Evolutionary conservation across 2,329 filamentous ascomycete genomes (phyloP).

Genomic region (Teratosphaeria nubilosa): DNA sequence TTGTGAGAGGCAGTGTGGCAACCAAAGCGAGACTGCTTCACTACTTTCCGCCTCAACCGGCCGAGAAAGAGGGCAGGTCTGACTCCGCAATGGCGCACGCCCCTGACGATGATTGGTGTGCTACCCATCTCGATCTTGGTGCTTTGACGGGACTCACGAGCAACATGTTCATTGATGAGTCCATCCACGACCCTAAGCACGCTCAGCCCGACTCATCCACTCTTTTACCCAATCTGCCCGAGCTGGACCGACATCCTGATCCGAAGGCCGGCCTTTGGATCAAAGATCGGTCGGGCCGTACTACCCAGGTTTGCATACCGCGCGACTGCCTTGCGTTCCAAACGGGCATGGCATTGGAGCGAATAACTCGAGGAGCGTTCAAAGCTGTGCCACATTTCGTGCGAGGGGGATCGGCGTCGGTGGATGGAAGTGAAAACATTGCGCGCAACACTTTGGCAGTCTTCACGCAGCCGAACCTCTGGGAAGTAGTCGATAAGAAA

Average conservation of each 20-base stretch:
- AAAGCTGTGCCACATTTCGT: conserved; percentile 96
- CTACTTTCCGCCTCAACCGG: conserved; percentile 59
- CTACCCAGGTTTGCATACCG: conserved; percentile 87
- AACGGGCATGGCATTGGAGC: conserved; percentile 82
- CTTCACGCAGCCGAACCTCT: conserved; percentile 92
- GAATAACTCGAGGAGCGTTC: conserved; percentile 85
- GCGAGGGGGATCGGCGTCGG: conserved; percentile 55
- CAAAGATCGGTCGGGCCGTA: conserved; percentile 67
- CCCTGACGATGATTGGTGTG: conserved; percentile 85
- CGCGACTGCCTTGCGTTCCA: conserved; percentile 90
- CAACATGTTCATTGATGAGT: conserved; percentile 91
- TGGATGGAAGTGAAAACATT: conserved; percentile 26
- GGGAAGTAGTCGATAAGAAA: conserved; percentile 62
- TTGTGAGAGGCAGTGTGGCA: conserved; percentile 74
- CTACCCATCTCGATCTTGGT: conserved; percentile 80
- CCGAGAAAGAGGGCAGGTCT: conserved; percentile 24
- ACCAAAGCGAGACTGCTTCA: conserved; percentile 88
- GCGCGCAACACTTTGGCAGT: conserved; percentile 78
- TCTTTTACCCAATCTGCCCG: conserved; percentile 40
- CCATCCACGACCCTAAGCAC: conserved; percentile 25
- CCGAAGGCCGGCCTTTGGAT: conserved; percentile 87
- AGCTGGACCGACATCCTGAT: conserved; percentile 69
- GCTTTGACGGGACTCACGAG: conserved; percentile 89
- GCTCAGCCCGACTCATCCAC: conserved; percentile 16
- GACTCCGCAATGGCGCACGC: conserved; percentile 18